Conservation (phyloP, 768 basidiomycete genomes). For the Serendipita sp. region DNA sequence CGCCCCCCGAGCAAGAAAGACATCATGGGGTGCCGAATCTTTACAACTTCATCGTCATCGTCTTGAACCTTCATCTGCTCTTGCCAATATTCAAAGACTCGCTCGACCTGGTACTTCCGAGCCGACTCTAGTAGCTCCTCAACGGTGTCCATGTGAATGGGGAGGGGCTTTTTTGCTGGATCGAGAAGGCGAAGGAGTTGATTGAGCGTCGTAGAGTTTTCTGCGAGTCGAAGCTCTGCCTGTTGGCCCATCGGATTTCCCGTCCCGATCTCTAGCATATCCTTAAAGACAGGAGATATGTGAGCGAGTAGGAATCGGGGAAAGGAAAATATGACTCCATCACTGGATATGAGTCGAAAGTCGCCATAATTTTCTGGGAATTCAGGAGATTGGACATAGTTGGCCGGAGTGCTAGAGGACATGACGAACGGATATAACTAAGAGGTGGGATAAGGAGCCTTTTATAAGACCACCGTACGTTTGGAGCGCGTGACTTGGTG, state of each 20-base stretch:
- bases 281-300: not conserved
- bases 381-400: not conserved
- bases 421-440: not conserved
- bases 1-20: not conserved
- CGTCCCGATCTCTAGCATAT: not conserved
- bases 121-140: not conserved
- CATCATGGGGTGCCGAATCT: not conserved
- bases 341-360: not conserved
- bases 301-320: not conserved
- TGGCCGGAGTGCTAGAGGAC: not conserved
- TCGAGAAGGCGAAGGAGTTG: not conserved
- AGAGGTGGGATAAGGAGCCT: too few species aligned
- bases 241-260: not conserved
- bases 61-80: not conserved
- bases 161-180: not conserved
- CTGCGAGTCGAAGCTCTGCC: not conserved
- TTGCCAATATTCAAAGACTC: not conserved
- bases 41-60: not conserved
- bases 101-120: not conserved
- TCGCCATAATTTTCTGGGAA: not conserved
- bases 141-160: not conserved
- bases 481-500: too few species aligned
- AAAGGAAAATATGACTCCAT: not conserved
- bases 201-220: not conserved
- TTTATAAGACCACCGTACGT: too few species aligned